A percentile compares a stretch with the other conserved stretches of the same genome.
phyloP scores from a whole-genome alignment of 306 rosid species.

The Prunus armeniaca region DNA sequence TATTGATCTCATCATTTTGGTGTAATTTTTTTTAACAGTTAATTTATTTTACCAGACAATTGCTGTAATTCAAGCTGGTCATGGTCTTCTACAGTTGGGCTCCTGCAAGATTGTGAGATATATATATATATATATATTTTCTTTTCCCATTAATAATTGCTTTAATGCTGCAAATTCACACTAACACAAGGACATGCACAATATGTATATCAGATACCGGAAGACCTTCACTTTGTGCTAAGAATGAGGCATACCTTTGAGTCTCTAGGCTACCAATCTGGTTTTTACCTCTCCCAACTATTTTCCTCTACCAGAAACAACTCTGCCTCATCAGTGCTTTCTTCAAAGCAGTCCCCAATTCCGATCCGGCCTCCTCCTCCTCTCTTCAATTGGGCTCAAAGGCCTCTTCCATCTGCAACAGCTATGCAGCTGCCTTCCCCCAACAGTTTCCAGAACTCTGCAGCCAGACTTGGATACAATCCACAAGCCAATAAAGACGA shows the following conservation, averaged over 20 bases:
- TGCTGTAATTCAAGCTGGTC: conserved; percentile 99
- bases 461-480: conserved; percentile 45
- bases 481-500: conserved; percentile 68
- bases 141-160: not conserved
- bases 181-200: not conserved
- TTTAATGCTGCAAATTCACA: not conserved
- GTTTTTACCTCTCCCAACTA: conserved; percentile 88
- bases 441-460: conserved; percentile 49
- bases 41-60: conserved; percentile 62
- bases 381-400: conserved; percentile 80
- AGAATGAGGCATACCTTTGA: conserved; percentile 99
- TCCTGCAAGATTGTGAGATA: conserved; percentile 95
- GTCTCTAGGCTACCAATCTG: conserved; percentile 93
- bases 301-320: conserved; percentile 81
- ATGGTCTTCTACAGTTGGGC: conserved; percentile 98
- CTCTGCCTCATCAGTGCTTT: conserved; percentile 51
- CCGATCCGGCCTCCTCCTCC: conserved; percentile 80
- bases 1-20: not conserved
- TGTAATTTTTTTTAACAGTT: conserved; percentile 10
- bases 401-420: conserved; percentile 57
- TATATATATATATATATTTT: not conserved
- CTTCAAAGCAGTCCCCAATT: conserved; percentile 66
- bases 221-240: conserved; percentile 94
- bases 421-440: conserved; percentile 70
- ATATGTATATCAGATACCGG: conserved; percentile 60